phyloP scores from a whole-genome alignment of 2,329 filamentous ascomycete species.

The Tolypocladium pustulatum region DNA sequence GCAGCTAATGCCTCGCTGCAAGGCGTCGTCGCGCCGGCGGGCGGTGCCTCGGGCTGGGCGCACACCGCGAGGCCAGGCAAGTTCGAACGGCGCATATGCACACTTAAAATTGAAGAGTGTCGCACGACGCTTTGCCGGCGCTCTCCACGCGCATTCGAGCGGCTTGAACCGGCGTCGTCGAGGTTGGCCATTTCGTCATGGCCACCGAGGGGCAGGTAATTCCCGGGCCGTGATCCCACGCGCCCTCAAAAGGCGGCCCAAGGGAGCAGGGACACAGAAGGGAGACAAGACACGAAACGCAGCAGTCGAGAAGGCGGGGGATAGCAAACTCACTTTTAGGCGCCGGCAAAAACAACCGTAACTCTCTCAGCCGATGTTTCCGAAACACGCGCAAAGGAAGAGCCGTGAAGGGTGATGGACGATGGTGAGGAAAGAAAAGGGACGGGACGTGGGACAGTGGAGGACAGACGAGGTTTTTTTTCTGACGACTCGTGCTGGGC shows the following conservation, averaged over 20 bases:
- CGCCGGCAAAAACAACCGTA: conserved; percentile 39
- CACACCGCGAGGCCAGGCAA: neutral
- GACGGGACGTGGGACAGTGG: conserved; percentile 21
- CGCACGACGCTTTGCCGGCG: neutral
- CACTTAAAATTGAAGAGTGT: neutral
- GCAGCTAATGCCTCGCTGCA: neutral
- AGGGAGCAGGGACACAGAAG: neutral
- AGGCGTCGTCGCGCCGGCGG: neutral
- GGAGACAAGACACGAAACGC: neutral
- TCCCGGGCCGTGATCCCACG: neutral
- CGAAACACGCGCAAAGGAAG: conserved; percentile 38
- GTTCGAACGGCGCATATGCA: neutral
- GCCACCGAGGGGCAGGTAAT: conserved; percentile 6
- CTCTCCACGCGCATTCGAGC: neutral
- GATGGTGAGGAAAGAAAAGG: conserved; percentile 15
- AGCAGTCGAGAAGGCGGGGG: neutral
- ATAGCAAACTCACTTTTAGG: conserved; percentile 39
- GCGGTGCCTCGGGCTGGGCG: neutral
- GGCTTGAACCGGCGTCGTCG: neutral
- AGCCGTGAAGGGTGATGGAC: conserved; percentile 26
- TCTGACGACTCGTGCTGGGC: conserved; percentile 12
- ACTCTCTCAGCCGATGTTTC: conserved; percentile 30
- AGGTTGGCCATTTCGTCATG: conserved; percentile 6
- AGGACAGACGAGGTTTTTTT: conserved; percentile 25
- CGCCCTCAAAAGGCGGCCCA: neutral